Conservation (phyloP, 805 yeast species). For the Yamadazyma paraphyllophila region DNA sequence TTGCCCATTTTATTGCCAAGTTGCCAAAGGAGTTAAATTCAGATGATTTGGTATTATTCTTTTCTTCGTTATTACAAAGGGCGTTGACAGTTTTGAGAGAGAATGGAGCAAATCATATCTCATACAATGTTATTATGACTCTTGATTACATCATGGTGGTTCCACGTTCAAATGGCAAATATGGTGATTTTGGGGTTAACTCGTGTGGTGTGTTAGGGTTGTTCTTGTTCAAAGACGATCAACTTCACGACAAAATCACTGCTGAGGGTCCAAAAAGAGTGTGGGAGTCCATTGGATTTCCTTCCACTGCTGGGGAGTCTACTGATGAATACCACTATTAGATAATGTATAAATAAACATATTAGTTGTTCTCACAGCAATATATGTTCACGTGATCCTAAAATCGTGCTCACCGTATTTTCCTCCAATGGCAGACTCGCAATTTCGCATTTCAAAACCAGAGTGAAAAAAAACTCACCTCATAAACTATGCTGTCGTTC, state of each 20-base stretch:
- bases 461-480: conserved; percentile 3
- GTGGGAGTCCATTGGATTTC: conserved; percentile 66
- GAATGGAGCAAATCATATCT: conserved; percentile 42
- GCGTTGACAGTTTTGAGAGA: conserved; percentile 66
- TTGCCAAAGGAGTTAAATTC: conserved; percentile 38
- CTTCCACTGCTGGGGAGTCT: conserved; percentile 53
- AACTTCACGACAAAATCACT: conserved; percentile 46
- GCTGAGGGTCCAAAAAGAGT: conserved; percentile 50
- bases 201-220: conserved; percentile 81
- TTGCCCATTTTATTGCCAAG: conserved; percentile 81
- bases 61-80: conserved; percentile 70
- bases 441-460: conserved; percentile 13
- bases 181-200: conserved; percentile 63
- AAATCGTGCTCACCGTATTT: background rate
- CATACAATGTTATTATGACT: conserved; percentile 82
- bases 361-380: background rate
- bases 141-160: conserved; percentile 79
- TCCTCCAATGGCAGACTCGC: conserved; percentile 25
- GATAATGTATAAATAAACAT: conserved; percentile 3
- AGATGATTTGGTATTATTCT: conserved; percentile 64
- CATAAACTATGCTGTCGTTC: conserved; percentile 49
- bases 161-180: conserved; percentile 68
- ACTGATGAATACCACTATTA: conserved; percentile 59
- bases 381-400: conserved; percentile 10
- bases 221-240: conserved; percentile 68